Conservation (phyloP, 164 flowering plant genomes). For the Malania oleifera region DNA sequence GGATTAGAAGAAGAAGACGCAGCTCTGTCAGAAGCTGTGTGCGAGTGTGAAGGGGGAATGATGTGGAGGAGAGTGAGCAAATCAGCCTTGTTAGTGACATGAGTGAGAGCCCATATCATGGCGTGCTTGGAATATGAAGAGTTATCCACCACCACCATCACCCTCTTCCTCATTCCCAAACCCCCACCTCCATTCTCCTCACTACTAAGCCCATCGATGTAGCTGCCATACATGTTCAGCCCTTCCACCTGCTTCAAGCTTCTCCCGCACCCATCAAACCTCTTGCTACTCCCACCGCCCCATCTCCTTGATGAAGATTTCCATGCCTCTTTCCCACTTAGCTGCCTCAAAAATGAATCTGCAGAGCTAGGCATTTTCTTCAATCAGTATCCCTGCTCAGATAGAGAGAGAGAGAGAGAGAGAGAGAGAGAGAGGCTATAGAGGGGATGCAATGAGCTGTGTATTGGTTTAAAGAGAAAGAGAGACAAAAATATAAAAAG, state of each 20-base stretch:
- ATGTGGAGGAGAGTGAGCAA: constrained; percentile 75
- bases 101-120: constrained; percentile 94
- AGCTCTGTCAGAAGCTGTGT: neutral
- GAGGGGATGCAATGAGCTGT: neutral
- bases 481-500: neutral
- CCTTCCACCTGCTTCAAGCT: constrained; percentile 53
- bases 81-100: constrained; percentile 79
- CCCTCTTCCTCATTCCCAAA: constrained; percentile 59
- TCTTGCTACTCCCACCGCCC: constrained; percentile 19
- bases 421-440: neutral
- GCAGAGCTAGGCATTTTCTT: constrained; percentile 36
- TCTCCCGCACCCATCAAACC: constrained; percentile 13
- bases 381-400: neutral
- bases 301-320: constrained; percentile 66
- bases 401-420: constrained; percentile 4
- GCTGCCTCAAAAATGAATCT: constrained; percentile 58
- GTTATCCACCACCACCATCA: constrained; percentile 79
- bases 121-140: constrained; percentile 67
- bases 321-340: constrained; percentile 61
- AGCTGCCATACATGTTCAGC: constrained; percentile 23
- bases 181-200: constrained; percentile 25
- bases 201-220: too few species aligned
- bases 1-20: constrained; percentile 24
- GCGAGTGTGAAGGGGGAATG: constrained; percentile 30
- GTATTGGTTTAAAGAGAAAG: constrained; percentile 1